Base-by-base conservation (phyloP, 1,139 yeast genomes). In the Suhomyces wounanorum region DNA sequence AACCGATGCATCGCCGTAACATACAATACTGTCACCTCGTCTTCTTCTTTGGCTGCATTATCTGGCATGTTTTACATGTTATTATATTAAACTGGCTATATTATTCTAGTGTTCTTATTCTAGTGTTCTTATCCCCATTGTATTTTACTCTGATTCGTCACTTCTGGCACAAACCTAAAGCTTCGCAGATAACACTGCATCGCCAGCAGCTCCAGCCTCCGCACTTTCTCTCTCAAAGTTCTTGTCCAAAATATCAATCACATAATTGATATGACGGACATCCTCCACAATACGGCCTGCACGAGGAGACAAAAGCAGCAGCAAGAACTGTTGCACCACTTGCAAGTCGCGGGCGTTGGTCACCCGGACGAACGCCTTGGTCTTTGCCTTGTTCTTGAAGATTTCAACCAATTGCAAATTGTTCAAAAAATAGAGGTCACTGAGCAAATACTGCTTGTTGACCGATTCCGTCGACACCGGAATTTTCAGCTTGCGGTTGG, bases 361-460 rank as follows among this genome's bases (percentile, higher is more conserved):
- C 33, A 74, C 64, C 47, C 67, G 64, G 23, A 76, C 80, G 59
- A 64, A 75, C 8, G 81, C 79, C 50, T 68, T 67, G 4, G 79
- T 76, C 53, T 72, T 73, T 13, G 77, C 64, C 62, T 74, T 75
- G 59, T 76, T 75, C 57, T 75, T 76, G 57, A 72, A 69, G 31
- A 77, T 74, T 45, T 63, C 61, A 37, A 76, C 64, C 53, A 76
- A 63, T 41, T 61, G 62, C 51, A 76, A 64, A 53, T 75, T 67
- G 56, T 72, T 62, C 55, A 76, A 64, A 55, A 73, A 76, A 55
- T 72, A 76, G 52, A 77, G 66, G 52, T 75, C 73, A 48, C 75
- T 68, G 42, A 77, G 64, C 51, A 77, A 66, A 56, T 77, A 76
- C 55, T 76, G 81, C 60, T 76, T 77, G 60, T 77, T 75, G 51